Percentiles rank a stretch among this genome's conserved stretches.
These are phyloP conservation scores for Cordyceps javanica DNA, from an alignment of 2,329 filamentous ascomycete genomes.

Conservation along the genomic window DNA sequence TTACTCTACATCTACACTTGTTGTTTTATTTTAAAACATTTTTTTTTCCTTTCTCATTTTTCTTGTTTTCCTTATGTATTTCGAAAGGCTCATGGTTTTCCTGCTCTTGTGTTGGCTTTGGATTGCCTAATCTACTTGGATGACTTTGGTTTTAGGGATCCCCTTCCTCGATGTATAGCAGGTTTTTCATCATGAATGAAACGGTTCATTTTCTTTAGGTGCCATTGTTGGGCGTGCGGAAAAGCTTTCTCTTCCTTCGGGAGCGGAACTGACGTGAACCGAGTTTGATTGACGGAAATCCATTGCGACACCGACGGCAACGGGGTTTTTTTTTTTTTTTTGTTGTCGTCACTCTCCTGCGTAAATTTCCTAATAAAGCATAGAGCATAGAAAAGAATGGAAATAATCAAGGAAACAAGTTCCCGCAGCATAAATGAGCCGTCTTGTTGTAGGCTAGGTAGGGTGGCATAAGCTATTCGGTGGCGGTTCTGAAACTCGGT, in stretches of 20 bases:
- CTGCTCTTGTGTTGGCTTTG: not conserved
- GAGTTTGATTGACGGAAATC: too few species aligned
- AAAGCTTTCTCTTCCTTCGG: too few species aligned
- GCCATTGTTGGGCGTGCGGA: too few species aligned
- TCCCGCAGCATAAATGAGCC: not conserved
- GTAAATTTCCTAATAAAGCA: too few species aligned
- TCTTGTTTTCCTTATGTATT: slow-evolving; percentile 6
- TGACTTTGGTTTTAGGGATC: not conserved
- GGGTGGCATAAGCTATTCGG: not conserved
- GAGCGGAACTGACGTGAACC: too few species aligned
- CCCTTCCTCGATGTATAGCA: slow-evolving; percentile 1
- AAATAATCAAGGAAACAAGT: not conserved
- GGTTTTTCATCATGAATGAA: slow-evolving; percentile 13
- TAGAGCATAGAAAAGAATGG: too few species aligned
- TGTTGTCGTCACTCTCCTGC: too few species aligned
- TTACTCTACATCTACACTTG: not conserved
- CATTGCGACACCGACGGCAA: not conserved
- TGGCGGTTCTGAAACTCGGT: slow-evolving; percentile 4
- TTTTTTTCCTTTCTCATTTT: slow-evolving; percentile 2
- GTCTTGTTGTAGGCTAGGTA: not conserved
- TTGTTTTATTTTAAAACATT: too few species aligned
- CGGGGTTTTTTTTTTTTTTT: too few species aligned
- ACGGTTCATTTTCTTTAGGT: not conserved
- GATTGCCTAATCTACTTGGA: not conserved
- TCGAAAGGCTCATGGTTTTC: slow-evolving; percentile 8